A percentile compares a stretch with the other conserved stretches of the same genome.
Conservation (phyloP, 2,329 filamentous ascomycete genomes). For the Exophiala aquamarina region DNA sequence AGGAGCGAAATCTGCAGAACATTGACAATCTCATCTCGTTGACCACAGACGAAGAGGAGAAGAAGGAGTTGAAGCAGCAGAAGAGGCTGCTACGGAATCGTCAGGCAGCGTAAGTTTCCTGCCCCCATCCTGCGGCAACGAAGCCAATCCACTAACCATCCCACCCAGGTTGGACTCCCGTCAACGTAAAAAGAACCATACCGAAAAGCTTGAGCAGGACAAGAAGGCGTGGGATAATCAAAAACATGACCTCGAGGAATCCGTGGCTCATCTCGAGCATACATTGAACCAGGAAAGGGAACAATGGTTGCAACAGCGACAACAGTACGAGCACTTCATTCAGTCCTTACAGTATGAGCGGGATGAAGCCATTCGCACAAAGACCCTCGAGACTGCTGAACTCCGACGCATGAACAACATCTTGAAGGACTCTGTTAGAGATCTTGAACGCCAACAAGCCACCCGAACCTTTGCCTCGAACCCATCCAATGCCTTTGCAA, state of each 20-base stretch:
- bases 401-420: slow-evolving; percentile 90
- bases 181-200: slow-evolving; percentile 97
- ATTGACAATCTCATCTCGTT: slow-evolving; percentile 90
- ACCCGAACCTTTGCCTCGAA: slow-evolving; percentile 12
- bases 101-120: slow-evolving; percentile 81
- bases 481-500: slow-evolving; percentile 55
- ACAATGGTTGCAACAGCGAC: slow-evolving; percentile 66
- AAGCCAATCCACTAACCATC: slow-evolving; percentile 27
- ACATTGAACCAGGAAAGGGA: slow-evolving; percentile 51
- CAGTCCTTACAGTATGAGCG: slow-evolving; percentile 80
- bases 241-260: slow-evolving; percentile 77
- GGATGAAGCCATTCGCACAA: slow-evolving; percentile 82
- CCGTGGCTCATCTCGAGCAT: slow-evolving; percentile 50
- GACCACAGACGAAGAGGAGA: slow-evolving; percentile 80
- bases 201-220: slow-evolving; percentile 92
- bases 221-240: slow-evolving; percentile 85
- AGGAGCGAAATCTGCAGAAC: slow-evolving; percentile 88
- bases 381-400: slow-evolving; percentile 87
- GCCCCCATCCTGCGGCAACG: too few species aligned
- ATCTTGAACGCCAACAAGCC: slow-evolving; percentile 40
- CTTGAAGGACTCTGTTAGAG: slow-evolving; percentile 65
- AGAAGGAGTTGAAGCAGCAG: slow-evolving; percentile 98
- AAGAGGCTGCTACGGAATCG: slow-evolving; percentile 92
- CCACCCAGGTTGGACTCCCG: slow-evolving; percentile 79
- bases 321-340: slow-evolving; percentile 73